A percentile compares a stretch with the other conserved stretches of the same genome.
Evolutionary conservation across 2,329 filamentous ascomycete species (phyloP).

Genomic region (Diplodia sapinea): DNA sequence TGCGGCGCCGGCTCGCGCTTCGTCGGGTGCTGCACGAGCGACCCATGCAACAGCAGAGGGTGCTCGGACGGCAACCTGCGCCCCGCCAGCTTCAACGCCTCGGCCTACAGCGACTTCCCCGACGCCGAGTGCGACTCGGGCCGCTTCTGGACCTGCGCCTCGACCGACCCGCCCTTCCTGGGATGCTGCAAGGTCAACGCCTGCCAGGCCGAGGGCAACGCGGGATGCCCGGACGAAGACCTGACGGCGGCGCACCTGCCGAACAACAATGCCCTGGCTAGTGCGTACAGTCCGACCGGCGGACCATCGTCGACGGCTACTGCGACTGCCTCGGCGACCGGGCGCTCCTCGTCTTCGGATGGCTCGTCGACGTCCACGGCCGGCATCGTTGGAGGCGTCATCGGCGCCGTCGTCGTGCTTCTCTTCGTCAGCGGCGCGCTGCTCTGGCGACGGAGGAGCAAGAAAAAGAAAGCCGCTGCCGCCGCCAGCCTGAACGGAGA

Average conservation of each 20-base stretch:
- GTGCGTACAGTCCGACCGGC: conserved; percentile 33
- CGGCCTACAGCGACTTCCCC: conserved; percentile 42
- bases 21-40: conserved; percentile 49
- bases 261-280: conserved; percentile 36
- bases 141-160: conserved; percentile 47
- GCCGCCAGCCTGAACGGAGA: neutral
- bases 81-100: conserved; percentile 43
- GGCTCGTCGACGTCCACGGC: conserved; percentile 33
- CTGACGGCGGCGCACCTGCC: conserved; percentile 40
- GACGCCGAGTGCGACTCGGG: conserved; percentile 42
- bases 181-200: conserved; percentile 49
- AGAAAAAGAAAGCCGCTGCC: neutral
- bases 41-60: conserved; percentile 46
- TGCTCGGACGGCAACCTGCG: conserved; percentile 45
- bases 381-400: conserved; percentile 40
- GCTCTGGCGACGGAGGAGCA: conserved; percentile 1
- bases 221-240: conserved; percentile 40
- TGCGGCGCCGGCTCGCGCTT: conserved; percentile 45
- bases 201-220: conserved; percentile 37
- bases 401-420: conserved; percentile 38
- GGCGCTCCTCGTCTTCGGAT: neutral
- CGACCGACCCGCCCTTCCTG: conserved; percentile 41
- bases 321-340: neutral
- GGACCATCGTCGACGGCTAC: conserved; percentile 21
- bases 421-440: conserved; percentile 38